Conservation (phyloP, 306 rosid species). For the Psophocarpus tetragonolobus region DNA sequence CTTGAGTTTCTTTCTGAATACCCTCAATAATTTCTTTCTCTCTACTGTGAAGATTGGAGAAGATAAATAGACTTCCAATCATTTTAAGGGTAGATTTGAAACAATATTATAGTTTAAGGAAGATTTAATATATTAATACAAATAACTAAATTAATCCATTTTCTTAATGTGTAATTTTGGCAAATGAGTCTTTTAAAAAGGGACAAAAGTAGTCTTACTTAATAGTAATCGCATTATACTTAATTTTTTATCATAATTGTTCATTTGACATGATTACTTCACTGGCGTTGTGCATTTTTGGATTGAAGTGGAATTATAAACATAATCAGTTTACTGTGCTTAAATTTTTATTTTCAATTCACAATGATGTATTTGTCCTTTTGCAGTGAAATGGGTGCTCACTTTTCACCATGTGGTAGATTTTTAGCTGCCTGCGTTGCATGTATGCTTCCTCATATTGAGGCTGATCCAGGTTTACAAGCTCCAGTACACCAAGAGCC, state of each 20-base stretch:
- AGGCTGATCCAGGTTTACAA: slow-evolving; percentile 82
- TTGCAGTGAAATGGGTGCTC: slow-evolving; percentile 99
- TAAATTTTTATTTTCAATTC: slow-evolving; percentile 11
- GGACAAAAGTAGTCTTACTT: too few relatives aligned
- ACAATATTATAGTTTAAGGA: too few relatives aligned
- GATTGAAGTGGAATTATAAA: neutral
- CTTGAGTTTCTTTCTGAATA: too few relatives aligned
- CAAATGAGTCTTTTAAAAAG: too few relatives aligned
- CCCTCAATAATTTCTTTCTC: too few relatives aligned
- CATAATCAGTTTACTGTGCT: neutral
- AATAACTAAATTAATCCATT: too few relatives aligned
- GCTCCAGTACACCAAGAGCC: slow-evolving; percentile 64
- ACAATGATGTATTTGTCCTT: slow-evolving; percentile 47
- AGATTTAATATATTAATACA: too few relatives aligned
- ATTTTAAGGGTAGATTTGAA: too few relatives aligned
- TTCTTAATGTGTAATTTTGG: too few relatives aligned
- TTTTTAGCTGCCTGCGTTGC: slow-evolving; percentile 99
- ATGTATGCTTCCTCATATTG: slow-evolving; percentile 85
- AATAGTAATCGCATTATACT: neutral
- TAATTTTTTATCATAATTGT: neutral
- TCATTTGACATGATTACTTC: neutral
- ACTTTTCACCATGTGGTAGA: slow-evolving; percentile 98
- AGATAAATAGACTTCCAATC: too few relatives aligned
- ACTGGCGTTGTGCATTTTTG: neutral
- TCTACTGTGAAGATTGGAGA: too few relatives aligned